These are phyloP conservation scores for Daldinia grandis DNA, from an alignment of 495 filamentous ascomycete genomes.

Conservation along the genomic window DNA sequence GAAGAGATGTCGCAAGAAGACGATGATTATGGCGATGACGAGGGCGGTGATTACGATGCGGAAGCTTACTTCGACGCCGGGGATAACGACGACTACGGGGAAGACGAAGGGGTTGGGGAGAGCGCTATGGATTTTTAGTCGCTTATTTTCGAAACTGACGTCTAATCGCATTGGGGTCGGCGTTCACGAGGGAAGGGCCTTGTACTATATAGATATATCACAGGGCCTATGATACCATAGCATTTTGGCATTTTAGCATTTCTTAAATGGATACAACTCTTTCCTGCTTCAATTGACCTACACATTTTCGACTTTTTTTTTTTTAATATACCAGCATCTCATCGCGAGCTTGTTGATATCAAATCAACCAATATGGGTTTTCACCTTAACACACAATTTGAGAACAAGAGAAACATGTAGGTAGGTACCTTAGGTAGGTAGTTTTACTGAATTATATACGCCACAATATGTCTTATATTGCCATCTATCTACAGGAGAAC, in stretches of 20 bases:
- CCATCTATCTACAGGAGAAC: neutral
- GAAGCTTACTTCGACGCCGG: slow-evolving; percentile 64
- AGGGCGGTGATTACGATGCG: slow-evolving; percentile 64
- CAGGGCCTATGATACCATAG: neutral
- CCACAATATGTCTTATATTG: neutral
- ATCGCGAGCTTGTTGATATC: neutral
- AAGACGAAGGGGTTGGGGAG: slow-evolving; percentile 58
- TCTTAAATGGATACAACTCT: neutral
- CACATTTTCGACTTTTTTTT: neutral
- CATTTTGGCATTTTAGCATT: neutral
- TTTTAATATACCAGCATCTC: neutral
- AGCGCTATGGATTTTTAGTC: slow-evolving; percentile 44
- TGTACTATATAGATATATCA: neutral
- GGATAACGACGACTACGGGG: slow-evolving; percentile 55
- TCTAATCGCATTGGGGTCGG: slow-evolving; percentile 23
- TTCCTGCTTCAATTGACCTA: neutral
- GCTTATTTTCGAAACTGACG: neutral
- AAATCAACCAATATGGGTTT: neutral
- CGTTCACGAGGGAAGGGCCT: slow-evolving; percentile 10
- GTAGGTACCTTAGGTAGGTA: neutral
- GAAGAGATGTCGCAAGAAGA: slow-evolving; percentile 54
- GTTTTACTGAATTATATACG: neutral
- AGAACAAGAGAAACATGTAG: too few species aligned
- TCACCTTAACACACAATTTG: too few species aligned
- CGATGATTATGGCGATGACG: slow-evolving; percentile 57